Evolutionary conservation across 1,139 yeast genomes (phyloP), one percentile per base, ranked within the genome.

Genomic region (Zygosaccharomyces sapae): DNA sequence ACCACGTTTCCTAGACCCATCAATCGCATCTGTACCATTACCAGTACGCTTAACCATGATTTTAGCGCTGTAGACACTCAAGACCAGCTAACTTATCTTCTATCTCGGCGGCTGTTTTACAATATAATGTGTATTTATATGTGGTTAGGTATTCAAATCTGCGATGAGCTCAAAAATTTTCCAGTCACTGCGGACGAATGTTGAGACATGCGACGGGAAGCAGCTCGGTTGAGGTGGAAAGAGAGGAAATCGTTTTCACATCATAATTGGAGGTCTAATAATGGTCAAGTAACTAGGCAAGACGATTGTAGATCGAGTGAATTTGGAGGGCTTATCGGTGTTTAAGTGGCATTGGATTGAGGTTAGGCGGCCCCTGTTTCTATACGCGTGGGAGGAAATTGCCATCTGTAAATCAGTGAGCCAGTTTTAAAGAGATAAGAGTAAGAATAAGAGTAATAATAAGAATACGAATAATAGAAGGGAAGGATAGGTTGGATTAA

Each of bases 1-100:
- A 2, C 92, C 90, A 48, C 73, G 71, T 53, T 79, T 78, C 38
- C 47, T 47, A 31, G 42, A 33, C 19, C 44, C 44, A 31, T 46
- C 46, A 42, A 50, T 49, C 16, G 39, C 47, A 16, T 47, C 43
- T 18, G 39, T 44, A 25, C 45, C 41, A n/a, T 44, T 44, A 34
- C 38, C 33, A 18, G 19, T 33, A 30, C 19, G 33, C 10, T 33
- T 37, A 24, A 9, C 25, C 25, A 30, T 36, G 25, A 27, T 13
- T 12, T 18, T 12, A 3, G 10, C 19, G 12, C 10, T 19, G 5
- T 5, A 18, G 10, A 6, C 18, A 8, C 6, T 13, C 33, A 10
- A 5, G 35, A 25, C 7, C 13, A 5, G 8, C 8, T 24, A 10
- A 5, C 5, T 5, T 35, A 27, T 16, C 25, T 10, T 33, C 41